A percentile compares a stretch with the other conserved stretches of the same genome.
Conservation (phyloP, 2,329 filamentous ascomycete genomes). For the Colletotrichum musicola region DNA sequence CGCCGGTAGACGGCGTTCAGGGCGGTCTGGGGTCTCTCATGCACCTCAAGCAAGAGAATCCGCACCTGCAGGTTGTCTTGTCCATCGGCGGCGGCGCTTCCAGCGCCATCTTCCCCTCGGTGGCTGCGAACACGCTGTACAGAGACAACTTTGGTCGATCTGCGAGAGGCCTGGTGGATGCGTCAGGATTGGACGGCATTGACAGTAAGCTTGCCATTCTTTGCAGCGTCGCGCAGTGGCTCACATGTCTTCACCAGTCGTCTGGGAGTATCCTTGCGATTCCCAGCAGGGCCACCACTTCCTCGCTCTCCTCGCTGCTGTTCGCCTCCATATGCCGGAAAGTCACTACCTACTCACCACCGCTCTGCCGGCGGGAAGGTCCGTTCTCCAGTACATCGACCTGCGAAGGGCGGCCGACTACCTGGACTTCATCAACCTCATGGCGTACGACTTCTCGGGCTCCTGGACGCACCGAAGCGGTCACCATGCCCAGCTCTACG, state of each 20-base stretch:
- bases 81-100: constrained; percentile 80
- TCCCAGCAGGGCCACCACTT: constrained; percentile 77
- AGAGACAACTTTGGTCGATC: constrained; percentile 79
- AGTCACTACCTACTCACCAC: constrained; percentile 78
- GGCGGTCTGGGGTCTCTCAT: constrained; percentile 81
- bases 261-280: constrained; percentile 83
- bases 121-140: constrained; percentile 70
- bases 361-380: constrained; percentile 76
- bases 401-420: constrained; percentile 72
- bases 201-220: constrained; percentile 68
- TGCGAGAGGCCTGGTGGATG: constrained; percentile 75
- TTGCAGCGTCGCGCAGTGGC: constrained; percentile 17
- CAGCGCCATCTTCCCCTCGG: constrained; percentile 74
- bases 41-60: constrained; percentile 77
- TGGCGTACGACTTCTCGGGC: constrained; percentile 84
- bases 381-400: constrained; percentile 77
- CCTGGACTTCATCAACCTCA: constrained; percentile 82
- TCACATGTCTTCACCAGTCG: constrained; percentile 64
- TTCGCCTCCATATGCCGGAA: constrained; percentile 76
- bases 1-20: constrained; percentile 77
- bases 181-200: constrained; percentile 72
- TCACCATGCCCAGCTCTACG: constrained; percentile 82
- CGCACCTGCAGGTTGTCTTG: constrained; percentile 79
- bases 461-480: constrained; percentile 76
- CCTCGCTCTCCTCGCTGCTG: constrained; percentile 73